Evolutionary conservation across 495 filamentous ascomycete genomes (phyloP), one percentile per base, ranked within the genome.

Genomic region (Bombardia bombarda): DNA sequence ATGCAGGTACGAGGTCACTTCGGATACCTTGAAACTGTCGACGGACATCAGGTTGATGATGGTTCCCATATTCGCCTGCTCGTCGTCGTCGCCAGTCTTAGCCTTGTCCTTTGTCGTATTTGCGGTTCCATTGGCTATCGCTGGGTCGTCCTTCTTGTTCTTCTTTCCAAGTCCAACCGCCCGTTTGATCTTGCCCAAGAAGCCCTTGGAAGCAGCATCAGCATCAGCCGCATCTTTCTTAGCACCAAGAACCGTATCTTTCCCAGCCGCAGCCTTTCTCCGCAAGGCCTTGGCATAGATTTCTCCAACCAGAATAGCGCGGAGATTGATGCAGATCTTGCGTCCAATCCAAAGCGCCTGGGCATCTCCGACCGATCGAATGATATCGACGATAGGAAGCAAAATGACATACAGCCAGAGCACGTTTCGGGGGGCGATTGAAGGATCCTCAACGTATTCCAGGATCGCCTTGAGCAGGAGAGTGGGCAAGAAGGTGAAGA

Each of bases 41-140:
- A 99, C 93, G 8, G 93, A 79, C 93, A 99, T 99, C 49, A 99
- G 64, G 58, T 97, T 99, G 66, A 97, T 97, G 58, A 99, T 95
- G 18, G 90, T 92, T 44, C 93, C 93, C 43, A 89, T 72, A 50
- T 94, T 95, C 16, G 85, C 92, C 62, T 93, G 86, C 31, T 83
- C 78, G 24, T 83, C 77, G 2, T 70, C 49, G 7, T 73, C 67
- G 7, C 67, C 69, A 24, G 65, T 63, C 21, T 34, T 33, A 14
- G 42, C 40, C 28, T 58, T 45, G 23, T 61, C 51, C 38, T 58
- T 48, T 32, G 41, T 34, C 28, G 66, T 55, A 56, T 55, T 50
- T 52, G 39, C 18, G 47, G 58, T 47, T 5, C 43, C 44, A 3
- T 46, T 36, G 8, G 49, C 45, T 5, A 38, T 21, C 16, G 47